Base-by-base conservation (phyloP, 768 basidiomycete genomes). In the Leccinum subtestaceum region DNA sequence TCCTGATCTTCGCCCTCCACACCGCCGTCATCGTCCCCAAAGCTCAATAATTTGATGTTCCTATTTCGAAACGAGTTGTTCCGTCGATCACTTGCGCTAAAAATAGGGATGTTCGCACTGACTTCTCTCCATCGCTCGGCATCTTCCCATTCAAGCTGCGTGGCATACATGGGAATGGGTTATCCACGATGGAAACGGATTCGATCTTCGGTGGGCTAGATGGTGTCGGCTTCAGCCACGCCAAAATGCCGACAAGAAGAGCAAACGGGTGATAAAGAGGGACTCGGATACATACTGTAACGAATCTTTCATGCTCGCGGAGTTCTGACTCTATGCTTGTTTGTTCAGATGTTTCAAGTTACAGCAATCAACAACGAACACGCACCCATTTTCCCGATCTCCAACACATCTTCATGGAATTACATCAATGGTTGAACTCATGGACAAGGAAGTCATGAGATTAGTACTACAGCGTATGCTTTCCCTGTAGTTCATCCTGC, bases 81-180 rank as follows among this genome's bases (percentile, higher is more conserved):
- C 49, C 53, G 58, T 34, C 13, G 27, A 36, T 59, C 4, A 51
- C 19, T 31, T 40, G 34, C 27, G 12, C 2, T 0, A 6, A n/a
- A 29, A 13, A 57, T 52, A 43, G 40, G 57, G 12, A 15, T 34
- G 15, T 7, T 15, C 12, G 5, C 6, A 72, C 86, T 61, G 60
- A 95, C 95, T 97, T 98, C 86, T 64, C 85, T 86, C 58, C 85
- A 79, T 38, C 85, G 80, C 60, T 82, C 80, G 36, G 80, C 82
- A 63, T 92, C 89, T 66, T 93, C 92, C 17, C 89, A 77, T 70
- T 93, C 90, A 53, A 81, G 80, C 65, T 87, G 87, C 1, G 84
- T 86, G 60, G 85, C 80, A 98, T 97, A 68, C 98, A 95, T 55
- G 88, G 84, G 70, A 97, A 98, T 0, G 97, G 95, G 68, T 98